Base-by-base conservation (phyloP, 2,329 filamentous ascomycete species). In the Neofusicoccum sp. region DNA sequence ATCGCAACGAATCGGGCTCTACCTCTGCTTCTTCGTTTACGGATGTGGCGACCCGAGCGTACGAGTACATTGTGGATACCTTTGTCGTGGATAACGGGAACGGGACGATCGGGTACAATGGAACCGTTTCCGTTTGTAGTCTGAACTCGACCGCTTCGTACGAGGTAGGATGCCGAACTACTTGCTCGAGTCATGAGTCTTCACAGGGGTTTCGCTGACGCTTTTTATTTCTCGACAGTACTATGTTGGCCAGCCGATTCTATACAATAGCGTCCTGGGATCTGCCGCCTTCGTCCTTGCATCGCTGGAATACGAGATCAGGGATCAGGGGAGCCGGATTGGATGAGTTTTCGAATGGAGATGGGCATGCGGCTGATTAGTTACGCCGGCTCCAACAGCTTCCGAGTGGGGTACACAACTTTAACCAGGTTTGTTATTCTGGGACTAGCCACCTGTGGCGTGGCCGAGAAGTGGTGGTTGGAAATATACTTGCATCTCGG, bases 81-180 rank as follows among this genome's bases (percentile, higher is more conserved):
- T 83, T 83, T 63, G 79, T 85, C 3, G 79, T 79, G 12, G 70
- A 79, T 49, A 77, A 80, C 39, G 73, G 76, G 28, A 70, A 70
- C 22, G 68, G 69, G 16, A 70, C 69, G 34, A 45, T 76, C 64
- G 71, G 71, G 3, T 73, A 71, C 64, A 71, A 71, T 58, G 69
- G 71, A 12, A 77, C 76, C 16, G 71, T 72, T 3, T 50, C 64
- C 4, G 70, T 73, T 52, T 72, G 70, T 56, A 72, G 69, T 41
- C 16, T 71, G 61, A 69, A 70, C 61, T 67, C 65, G 8, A 68
- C 66, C 34, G 68, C 67, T 6, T 66, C 63, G 16, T 71, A 69
- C 47, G 71, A 70, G 64, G 70, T 72, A 66, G 31, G 70, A 66
- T 49, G 22, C 22, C 22, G 22, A 22, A 22, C 22, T 22, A 2